Percentiles rank a stretch among this genome's conserved stretches.
These are phyloP conservation scores for Trichoderma koningii DNA, from an alignment of 2,329 filamentous ascomycete genomes.

Conservation along the genomic window DNA sequence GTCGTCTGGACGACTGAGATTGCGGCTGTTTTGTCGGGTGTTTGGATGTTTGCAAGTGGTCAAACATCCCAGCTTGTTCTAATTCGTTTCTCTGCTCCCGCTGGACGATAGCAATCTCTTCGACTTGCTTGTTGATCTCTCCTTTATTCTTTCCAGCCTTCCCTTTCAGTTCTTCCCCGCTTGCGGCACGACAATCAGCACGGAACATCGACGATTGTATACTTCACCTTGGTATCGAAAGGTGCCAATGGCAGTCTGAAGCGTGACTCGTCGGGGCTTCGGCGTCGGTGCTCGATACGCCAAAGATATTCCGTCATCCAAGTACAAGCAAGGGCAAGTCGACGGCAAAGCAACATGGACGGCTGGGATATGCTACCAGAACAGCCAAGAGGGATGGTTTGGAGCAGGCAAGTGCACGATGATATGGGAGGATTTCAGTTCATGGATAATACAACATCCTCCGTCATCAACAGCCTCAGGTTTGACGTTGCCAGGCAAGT, in stretches of 20 bases:
- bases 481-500: conserved; percentile 59
- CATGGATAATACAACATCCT: conserved; percentile 47
- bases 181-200: not conserved
- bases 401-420: conserved; percentile 22
- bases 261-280: conserved; percentile 15
- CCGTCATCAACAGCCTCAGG: conserved; percentile 53
- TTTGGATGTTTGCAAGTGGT: conserved; percentile 1
- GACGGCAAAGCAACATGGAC: conserved; percentile 24
- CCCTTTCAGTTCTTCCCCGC: not conserved
- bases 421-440: conserved; percentile 36
- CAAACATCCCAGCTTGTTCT: not conserved
- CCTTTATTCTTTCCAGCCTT: not conserved
- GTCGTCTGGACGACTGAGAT: conserved; percentile 25
- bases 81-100: conserved; percentile 21
- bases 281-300: not conserved
- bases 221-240: not conserved
- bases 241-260: conserved; percentile 21
- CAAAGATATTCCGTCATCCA: not conserved
- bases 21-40: not conserved
- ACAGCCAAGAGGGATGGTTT: conserved; percentile 28
- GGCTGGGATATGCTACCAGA: conserved; percentile 17
- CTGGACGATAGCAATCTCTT: conserved; percentile 5
- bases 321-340: not conserved
- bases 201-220: not conserved
- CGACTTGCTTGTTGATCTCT: not conserved